Evolutionary conservation across 179 eudicot species (phyloP).

Genomic region (Gypsophila paniculata): DNA sequence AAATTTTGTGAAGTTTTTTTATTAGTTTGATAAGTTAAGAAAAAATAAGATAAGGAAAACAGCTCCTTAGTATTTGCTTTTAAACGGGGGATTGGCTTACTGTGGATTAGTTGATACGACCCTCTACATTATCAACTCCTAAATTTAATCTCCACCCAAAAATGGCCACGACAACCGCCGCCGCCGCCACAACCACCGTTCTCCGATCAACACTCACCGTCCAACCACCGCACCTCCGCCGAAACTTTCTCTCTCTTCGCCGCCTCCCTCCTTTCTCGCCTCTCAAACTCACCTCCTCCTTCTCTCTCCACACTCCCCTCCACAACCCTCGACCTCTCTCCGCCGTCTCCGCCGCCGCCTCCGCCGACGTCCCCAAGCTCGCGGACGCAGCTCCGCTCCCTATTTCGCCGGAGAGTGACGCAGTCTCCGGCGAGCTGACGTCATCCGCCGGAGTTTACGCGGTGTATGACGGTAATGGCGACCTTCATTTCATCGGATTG

Average conservation of each 20-base stretch:
- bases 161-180: constrained; percentile 10
- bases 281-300: background rate
- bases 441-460: constrained; percentile 71
- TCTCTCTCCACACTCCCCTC: constrained; percentile 9
- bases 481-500: constrained; percentile 79
- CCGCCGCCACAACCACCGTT: no score
- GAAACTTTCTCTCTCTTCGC: background rate
- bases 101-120: no score
- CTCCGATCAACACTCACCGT: constrained; percentile 1
- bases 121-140: no score
- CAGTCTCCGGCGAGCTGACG: constrained; percentile 31
- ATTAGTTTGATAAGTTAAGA: no score
- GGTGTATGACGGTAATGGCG: constrained; percentile 46
- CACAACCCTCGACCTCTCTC: constrained; percentile 18
- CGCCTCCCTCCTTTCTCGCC: background rate
- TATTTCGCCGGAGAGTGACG: constrained; percentile 33
- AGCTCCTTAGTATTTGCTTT: no score
- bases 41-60: no score
- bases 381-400: constrained; percentile 39
- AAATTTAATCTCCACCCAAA: background rate
- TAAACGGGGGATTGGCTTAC: no score
- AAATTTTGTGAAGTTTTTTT: no score
- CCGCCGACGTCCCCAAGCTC: constrained; percentile 53
- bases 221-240: constrained; percentile 6
- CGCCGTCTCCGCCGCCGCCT: constrained; percentile 44